Percentiles rank a stretch among this genome's conserved stretches.
Evolutionary conservation across 176 grass and related monocot genomes (phyloP).

Genomic region (Stipa capillata): DNA sequence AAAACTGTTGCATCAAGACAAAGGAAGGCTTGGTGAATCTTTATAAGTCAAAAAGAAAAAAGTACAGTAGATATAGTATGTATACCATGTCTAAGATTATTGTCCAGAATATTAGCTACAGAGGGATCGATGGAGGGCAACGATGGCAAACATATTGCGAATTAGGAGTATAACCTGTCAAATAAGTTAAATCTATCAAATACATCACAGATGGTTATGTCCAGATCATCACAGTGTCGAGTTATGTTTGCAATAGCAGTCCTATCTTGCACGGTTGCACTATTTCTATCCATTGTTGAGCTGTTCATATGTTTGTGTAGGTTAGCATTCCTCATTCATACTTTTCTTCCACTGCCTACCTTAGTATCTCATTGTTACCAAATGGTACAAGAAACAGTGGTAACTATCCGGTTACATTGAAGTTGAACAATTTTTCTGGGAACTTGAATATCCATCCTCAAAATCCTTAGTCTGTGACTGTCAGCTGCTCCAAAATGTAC

Average conservation of each 20-base stretch:
- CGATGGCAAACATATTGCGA: not conserved
- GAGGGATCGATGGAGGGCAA: not conserved
- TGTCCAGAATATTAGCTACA: not conserved
- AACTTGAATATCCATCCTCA: not conserved
- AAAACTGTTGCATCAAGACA: not conserved
- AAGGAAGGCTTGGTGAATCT: not conserved
- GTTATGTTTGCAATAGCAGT: not conserved
- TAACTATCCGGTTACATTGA: not conserved
- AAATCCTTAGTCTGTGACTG: not conserved
- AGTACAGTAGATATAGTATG: not conserved
- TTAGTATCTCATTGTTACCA: not conserved
- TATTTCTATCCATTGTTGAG: not conserved
- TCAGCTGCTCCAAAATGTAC: not conserved
- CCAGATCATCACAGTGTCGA: not conserved
- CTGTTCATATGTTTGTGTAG: not conserved
- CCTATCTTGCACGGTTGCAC: not conserved
- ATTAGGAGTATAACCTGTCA: not conserved
- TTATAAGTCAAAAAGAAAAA: not conserved
- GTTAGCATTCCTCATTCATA: not conserved
- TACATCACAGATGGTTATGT: conserved; percentile 2
- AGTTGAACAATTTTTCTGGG: not conserved
- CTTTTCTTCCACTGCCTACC: not conserved
- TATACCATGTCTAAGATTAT: conserved; percentile 8
- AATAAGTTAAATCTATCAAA: not conserved
- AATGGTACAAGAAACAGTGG: not conserved